Evolutionary conservation across 2,329 filamentous ascomycete species (phyloP), one percentile per base, ranked within the genome.

Genomic region (Didymella pomorum): DNA sequence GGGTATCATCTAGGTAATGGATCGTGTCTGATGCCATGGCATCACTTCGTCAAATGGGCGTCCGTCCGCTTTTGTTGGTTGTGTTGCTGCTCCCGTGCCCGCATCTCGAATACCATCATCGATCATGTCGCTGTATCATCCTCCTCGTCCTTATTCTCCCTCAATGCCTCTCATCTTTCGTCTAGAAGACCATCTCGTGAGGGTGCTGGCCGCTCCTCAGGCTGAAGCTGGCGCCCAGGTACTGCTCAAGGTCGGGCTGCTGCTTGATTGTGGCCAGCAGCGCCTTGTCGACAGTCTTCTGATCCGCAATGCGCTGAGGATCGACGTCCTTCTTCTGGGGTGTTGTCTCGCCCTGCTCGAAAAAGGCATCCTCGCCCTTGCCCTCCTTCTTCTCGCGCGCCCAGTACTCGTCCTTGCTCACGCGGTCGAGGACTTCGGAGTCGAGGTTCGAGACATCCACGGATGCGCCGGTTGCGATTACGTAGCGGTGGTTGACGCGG

Each of bases 171-270:
- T 31, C 29, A 14, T 14, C 21, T 43, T 14, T 26, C 10, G 12
- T 47, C 52, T 67, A 99, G 87, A 94, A 99, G 83, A 92, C 91
- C 95, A 99, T 98, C 89, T 97, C 93, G 84, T 99, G 95, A 81
- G 95, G 95, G 88, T 93, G 92, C 87, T 99, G 94, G 79, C 94
- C 93, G 86, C 94, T 96, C 85, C 93, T 90, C 83, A 99, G 87
- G 87, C 91, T 96, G 90, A 99, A 99, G 79, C 90, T 92, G 81
- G 90, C 91, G 77, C 87, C 86, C 74, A 99, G 90, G 87, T 99
- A 99, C 82, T 89, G 90, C 80, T 89, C 85, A 74, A 99, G 90
- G 82, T 93, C 85, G 71, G 92, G 89, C 79, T 95, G 92, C 89
- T 97, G 97, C 90, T 97, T 97, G 86, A 99, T 95, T 81, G 85